Percentiles rank a stretch among this genome's conserved stretches.
Conservation (phyloP, 768 basidiomycete species). For the Ramaria sp. region DNA sequence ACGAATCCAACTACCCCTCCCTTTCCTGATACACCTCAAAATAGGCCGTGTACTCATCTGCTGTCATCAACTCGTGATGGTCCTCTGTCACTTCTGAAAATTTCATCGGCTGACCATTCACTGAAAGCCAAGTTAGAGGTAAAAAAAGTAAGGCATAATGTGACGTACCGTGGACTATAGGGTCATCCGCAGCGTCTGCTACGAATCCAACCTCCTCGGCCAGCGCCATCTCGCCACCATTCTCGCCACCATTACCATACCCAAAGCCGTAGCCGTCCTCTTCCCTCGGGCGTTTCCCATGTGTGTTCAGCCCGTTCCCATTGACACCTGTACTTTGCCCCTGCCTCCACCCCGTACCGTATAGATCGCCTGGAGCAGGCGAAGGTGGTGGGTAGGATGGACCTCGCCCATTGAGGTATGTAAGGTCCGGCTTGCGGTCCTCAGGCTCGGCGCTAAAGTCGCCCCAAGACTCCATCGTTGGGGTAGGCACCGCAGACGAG, state of each 20-base stretch:
- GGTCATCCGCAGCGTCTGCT: slow-evolving; percentile 34
- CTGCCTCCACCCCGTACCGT: slow-evolving; percentile 2
- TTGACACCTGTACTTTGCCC: not conserved
- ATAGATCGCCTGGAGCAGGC: slow-evolving; percentile 1
- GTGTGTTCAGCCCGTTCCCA: not conserved
- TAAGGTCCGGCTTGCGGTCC: slow-evolving; percentile 44
- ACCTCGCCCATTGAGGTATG: slow-evolving; percentile 12
- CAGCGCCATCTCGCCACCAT: slow-evolving; percentile 7
- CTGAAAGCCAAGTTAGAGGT: slow-evolving; percentile 28
- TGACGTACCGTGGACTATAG: slow-evolving; percentile 50
- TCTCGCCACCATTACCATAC: slow-evolving; percentile 3
- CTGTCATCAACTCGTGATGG: slow-evolving; percentile 86
- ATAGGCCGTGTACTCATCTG: slow-evolving; percentile 82
- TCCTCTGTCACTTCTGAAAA: slow-evolving; percentile 84
- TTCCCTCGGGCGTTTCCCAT: slow-evolving; percentile 23
- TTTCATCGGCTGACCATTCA: slow-evolving; percentile 62
- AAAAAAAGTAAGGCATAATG: not conserved
- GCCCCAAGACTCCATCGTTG: slow-evolving; percentile 45
- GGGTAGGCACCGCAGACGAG: slow-evolving; percentile 49
- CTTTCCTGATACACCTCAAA: slow-evolving; percentile 57
- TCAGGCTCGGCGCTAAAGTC: slow-evolving; percentile 45
- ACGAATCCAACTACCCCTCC: not conserved
- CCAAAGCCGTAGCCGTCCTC: slow-evolving; percentile 24
- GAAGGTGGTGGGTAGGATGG: slow-evolving; percentile 28
- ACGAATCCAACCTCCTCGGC: slow-evolving; percentile 13